Evolutionary conservation across 345 rosid genomes (phyloP).

Genomic region (Firmiana major): DNA sequence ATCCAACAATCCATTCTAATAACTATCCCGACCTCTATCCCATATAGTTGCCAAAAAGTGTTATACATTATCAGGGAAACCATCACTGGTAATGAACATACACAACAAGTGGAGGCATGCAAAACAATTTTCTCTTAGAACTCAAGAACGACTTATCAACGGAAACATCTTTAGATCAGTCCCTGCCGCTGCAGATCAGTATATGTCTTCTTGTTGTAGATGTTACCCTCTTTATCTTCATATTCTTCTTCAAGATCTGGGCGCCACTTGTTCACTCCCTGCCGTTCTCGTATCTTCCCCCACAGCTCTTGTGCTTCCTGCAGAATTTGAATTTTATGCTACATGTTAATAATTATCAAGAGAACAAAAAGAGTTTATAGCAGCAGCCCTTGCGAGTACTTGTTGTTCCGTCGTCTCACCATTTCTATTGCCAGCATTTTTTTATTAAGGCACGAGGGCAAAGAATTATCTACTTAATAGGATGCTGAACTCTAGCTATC

Average conservation of each 20-base stretch:
- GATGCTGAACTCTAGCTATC: not conserved
- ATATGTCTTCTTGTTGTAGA: conserved; percentile 89
- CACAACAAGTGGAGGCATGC: not conserved
- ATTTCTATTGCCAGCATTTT: not conserved
- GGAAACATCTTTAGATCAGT: conserved; percentile 50
- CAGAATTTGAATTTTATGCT: not conserved
- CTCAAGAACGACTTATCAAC: not conserved
- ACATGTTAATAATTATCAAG: not conserved
- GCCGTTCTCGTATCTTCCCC: conserved; percentile 83
- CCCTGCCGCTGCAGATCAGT: conserved; percentile 98
- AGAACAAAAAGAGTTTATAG: not conserved
- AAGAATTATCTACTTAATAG: not conserved
- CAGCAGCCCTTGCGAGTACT: not conserved
- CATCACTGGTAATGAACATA: not conserved
- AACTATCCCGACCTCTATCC: not conserved
- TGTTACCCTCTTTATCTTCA: conserved; percentile 98
- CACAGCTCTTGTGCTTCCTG: conserved; percentile 98
- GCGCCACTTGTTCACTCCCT: conserved; percentile 93
- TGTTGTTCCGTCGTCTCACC: not conserved
- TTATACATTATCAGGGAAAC: not conserved
- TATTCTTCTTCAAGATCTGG: conserved; percentile 99
- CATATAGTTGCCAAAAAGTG: not conserved
- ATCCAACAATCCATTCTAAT: not conserved
- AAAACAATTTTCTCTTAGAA: no score
- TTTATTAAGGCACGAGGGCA: not conserved